These are phyloP conservation scores for Russula brevipes DNA, from an alignment of 768 basidiomycete genomes.

Conservation along the genomic window DNA sequence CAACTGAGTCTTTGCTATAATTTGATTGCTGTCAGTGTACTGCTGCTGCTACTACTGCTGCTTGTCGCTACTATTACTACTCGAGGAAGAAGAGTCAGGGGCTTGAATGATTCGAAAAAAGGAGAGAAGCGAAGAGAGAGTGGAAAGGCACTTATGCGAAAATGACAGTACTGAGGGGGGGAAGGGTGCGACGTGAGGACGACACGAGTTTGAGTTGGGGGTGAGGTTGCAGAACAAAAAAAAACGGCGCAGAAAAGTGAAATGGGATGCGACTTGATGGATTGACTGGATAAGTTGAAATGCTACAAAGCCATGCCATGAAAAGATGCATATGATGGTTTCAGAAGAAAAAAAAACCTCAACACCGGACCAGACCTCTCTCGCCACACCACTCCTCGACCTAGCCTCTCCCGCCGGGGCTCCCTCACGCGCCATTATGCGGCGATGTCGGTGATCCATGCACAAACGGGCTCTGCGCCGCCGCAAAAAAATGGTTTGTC, in stretches of 20 bases:
- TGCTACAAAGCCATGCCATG: conserved; percentile 19
- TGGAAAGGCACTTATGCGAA: background rate
- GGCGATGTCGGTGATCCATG: conserved; percentile 26
- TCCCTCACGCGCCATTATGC: conserved; percentile 21
- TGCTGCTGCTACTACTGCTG: conserved; percentile 6
- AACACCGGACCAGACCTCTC: background rate
- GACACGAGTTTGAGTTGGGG: background rate
- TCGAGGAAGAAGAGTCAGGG: background rate
- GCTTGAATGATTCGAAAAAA: conserved; percentile 8
- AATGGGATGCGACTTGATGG: background rate
- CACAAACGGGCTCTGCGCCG: conserved; percentile 24
- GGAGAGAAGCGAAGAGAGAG: background rate
- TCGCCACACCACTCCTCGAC: background rate
- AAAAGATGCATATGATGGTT: conserved; percentile 3
- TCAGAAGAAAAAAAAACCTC: background rate
- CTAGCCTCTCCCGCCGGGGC: background rate
- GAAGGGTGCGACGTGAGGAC: background rate
- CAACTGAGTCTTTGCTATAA: conserved; percentile 2
- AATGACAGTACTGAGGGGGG: background rate
- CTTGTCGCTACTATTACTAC: conserved; percentile 16
- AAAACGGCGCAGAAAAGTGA: background rate
- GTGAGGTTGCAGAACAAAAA: background rate
- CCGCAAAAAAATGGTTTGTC: conserved; percentile 19
- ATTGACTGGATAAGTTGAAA: conserved; percentile 2
- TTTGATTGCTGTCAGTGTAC: conserved; percentile 21